Evolutionary conservation across 768 basidiomycete species (phyloP).

Genomic region (Asterophora parasitica): DNA sequence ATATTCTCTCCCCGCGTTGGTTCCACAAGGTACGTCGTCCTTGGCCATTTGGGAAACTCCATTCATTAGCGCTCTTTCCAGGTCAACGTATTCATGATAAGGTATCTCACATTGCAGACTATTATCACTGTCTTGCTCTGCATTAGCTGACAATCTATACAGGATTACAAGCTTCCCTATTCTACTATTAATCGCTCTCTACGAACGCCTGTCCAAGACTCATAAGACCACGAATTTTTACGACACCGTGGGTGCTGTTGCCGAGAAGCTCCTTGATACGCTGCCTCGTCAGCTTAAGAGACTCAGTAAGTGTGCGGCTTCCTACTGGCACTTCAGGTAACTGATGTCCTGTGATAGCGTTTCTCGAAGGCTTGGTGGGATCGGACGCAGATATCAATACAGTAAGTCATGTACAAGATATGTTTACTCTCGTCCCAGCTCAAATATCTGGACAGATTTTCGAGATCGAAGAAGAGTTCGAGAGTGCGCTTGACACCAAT

Average conservation of each 20-base stretch:
- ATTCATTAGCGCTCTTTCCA: constrained; percentile 20
- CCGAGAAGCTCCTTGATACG: constrained; percentile 68
- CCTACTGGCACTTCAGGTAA: background rate
- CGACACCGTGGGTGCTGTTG: constrained; percentile 63
- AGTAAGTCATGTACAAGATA: constrained; percentile 33
- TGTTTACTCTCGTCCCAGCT: background rate
- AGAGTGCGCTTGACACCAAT: constrained; percentile 50
- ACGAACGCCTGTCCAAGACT: constrained; percentile 79
- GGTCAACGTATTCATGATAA: constrained; percentile 87
- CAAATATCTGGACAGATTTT: constrained; percentile 62
- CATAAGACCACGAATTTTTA: constrained; percentile 61
- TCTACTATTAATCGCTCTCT: constrained; percentile 72
- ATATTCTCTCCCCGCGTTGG: constrained; percentile 88
- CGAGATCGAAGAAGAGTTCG: constrained; percentile 67
- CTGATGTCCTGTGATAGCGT: constrained; percentile 39
- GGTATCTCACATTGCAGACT: constrained; percentile 32
- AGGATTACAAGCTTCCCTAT: constrained; percentile 84
- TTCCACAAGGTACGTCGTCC: constrained; percentile 78
- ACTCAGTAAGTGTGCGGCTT: constrained; percentile 48
- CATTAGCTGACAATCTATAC: constrained; percentile 1
- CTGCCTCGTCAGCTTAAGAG: constrained; percentile 74
- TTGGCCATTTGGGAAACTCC: no score
- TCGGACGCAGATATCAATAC: constrained; percentile 69
- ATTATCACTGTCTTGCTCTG: background rate
- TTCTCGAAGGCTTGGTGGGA: constrained; percentile 78